A percentile compares a stretch with the other conserved stretches of the same genome.
Evolutionary conservation across 768 basidiomycete species (phyloP).

Genomic region (Candolleomyces efflorescens): DNA sequence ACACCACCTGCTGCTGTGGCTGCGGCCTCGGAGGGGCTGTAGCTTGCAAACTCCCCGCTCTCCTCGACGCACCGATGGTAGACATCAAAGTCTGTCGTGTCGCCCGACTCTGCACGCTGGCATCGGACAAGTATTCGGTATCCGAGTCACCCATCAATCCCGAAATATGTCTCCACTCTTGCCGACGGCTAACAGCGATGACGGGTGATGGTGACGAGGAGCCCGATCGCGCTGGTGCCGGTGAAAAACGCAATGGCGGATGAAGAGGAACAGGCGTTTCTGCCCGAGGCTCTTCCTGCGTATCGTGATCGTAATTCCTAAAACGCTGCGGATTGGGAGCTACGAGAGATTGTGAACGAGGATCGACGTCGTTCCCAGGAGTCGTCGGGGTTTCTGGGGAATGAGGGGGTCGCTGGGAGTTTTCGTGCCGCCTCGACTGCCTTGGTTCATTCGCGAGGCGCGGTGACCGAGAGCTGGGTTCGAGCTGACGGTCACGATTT

Average conservation of each 20-base stretch:
- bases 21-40: not conserved
- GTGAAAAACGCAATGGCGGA: not conserved
- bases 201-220: too few species aligned
- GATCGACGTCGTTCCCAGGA: too few species aligned
- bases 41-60: not conserved
- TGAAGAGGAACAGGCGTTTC: not conserved
- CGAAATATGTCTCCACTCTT: not conserved
- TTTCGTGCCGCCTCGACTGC: too few species aligned
- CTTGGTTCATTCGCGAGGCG: too few species aligned
- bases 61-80: not conserved
- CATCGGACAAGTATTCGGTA: conserved; percentile 1
- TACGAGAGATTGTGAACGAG: too few species aligned
- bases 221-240: too few species aligned
- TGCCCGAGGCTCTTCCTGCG: not conserved
- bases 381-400: too few species aligned
- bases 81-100: conserved; percentile 1
- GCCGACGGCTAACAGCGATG: not conserved
- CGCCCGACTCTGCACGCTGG: not conserved
- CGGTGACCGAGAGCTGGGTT: too few species aligned
- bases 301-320: not conserved
- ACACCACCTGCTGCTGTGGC: not conserved
- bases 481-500: too few species aligned
- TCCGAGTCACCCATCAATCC: not conserved
- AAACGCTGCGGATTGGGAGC: too few species aligned
- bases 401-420: too few species aligned